phyloP scores from a whole-genome alignment of 805 yeast genomes.

The Metschnikowia lochheadii region DNA sequence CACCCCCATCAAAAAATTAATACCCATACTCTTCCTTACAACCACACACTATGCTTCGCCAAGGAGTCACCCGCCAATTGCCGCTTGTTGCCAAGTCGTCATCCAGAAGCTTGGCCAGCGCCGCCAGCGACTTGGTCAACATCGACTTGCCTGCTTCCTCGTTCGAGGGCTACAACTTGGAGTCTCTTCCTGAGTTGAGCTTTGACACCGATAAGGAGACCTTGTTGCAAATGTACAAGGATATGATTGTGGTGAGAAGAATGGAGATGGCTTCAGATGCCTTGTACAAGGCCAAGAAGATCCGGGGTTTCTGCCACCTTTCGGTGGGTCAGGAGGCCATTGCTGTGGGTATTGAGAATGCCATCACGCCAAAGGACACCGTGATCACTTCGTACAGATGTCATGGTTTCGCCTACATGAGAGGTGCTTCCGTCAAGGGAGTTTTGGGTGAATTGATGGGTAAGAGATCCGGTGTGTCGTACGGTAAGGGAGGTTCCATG shows the following conservation, averaged over 20 bases:
- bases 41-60: constrained; percentile 14
- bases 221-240: constrained; percentile 90
- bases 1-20: constrained; percentile 1
- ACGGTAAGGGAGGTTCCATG: constrained; percentile 99
- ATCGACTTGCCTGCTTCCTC: constrained; percentile 74
- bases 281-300: constrained; percentile 94
- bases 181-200: constrained; percentile 57
- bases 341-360: constrained; percentile 97
- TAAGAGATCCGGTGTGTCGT: constrained; percentile 88
- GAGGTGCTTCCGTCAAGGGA: constrained; percentile 88
- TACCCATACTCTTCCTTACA: not conserved
- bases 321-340: constrained; percentile 98
- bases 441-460: constrained; percentile 97
- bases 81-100: constrained; percentile 21
- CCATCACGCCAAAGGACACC: constrained; percentile 79
- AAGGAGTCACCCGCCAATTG: constrained; percentile 16
- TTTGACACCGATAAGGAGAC: constrained; percentile 78
- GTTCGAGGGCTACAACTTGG: constrained; percentile 80
- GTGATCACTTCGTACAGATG: constrained; percentile 97
- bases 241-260: constrained; percentile 90
- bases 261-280: constrained; percentile 99
- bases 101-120: constrained; percentile 35
- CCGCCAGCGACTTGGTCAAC: constrained; percentile 34
- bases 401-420: constrained; percentile 96
- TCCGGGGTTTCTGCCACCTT: constrained; percentile 98